phyloP scores from a whole-genome alignment of 495 filamentous ascomycete species.

The Poronia punctata region DNA sequence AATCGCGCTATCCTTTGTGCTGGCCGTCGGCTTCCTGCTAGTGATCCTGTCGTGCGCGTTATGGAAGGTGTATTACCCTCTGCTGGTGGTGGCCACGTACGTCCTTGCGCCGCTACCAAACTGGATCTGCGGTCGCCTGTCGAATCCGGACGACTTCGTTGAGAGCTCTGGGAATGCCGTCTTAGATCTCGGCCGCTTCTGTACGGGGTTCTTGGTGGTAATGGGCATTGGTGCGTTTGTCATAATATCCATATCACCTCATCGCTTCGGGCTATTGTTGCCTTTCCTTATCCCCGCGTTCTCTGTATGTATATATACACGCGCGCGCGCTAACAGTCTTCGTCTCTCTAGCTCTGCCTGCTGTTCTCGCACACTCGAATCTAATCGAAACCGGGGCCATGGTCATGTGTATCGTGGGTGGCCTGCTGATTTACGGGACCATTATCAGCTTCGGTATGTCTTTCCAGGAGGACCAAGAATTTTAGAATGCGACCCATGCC shows the following conservation, averaged over 20 bases:
- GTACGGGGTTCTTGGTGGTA: conserved; percentile 93
- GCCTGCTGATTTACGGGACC: conserved; percentile 91
- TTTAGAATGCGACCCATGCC: too few species aligned
- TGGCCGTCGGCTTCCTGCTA: conserved; percentile 97
- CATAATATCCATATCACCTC: neutral
- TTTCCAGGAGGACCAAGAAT: conserved; percentile 94
- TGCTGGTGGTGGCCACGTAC: conserved; percentile 94
- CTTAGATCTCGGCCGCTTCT: conserved; percentile 86
- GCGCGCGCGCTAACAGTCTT: conserved; percentile 25
- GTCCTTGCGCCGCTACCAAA: conserved; percentile 90
- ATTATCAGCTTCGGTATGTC: conserved; percentile 98
- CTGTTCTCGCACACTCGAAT: conserved; percentile 74
- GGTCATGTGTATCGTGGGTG: conserved; percentile 90
- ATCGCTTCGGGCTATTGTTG: conserved; percentile 1
- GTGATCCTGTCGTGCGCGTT: conserved; percentile 97
- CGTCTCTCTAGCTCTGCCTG: conserved; percentile 67
- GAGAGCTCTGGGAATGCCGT: conserved; percentile 72
- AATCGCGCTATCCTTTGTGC: conserved; percentile 96
- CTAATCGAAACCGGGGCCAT: conserved; percentile 79
- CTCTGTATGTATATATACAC: conserved; percentile 1
- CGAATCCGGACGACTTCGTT: conserved; percentile 95
- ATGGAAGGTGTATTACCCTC: conserved; percentile 84
- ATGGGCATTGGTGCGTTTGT: conserved; percentile 85
- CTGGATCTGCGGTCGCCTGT: conserved; percentile 82
- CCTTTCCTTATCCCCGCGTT: neutral